phyloP scores from a whole-genome alignment of 78 protist species.

The Protostelium mycophagum region DNA sequence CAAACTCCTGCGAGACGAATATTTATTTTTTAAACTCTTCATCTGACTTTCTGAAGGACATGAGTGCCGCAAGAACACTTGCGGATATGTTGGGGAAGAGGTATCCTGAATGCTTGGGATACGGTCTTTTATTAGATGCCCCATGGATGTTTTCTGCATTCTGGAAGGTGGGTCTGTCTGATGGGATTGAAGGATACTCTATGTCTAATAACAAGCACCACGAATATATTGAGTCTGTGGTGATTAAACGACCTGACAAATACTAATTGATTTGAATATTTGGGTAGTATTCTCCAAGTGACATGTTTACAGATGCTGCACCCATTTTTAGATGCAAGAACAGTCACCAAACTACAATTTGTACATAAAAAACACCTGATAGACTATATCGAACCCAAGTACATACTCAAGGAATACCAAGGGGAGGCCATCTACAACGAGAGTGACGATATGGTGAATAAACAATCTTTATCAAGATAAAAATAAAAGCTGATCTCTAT shows the following conservation, averaged over 20 bases:
- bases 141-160: neutral
- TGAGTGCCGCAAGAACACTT: neutral
- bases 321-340: neutral
- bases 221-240: neutral
- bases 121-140: neutral
- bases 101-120: neutral
- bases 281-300: neutral
- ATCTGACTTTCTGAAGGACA: neutral
- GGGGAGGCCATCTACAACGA: neutral
- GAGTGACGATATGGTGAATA: neutral
- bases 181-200: no score
- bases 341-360: neutral
- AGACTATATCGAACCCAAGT: neutral
- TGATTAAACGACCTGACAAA: neutral
- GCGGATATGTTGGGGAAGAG: slow-evolving; percentile 2
- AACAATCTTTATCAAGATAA: no score
- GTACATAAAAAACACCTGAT: neutral
- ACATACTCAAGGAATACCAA: neutral
- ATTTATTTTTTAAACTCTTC: no score
- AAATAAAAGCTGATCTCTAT: no score
- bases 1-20: no score
- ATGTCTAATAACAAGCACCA: no score
- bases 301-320: neutral
- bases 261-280: neutral
- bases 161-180: neutral